Evolutionary conservation across 148 eudicot species (phyloP).

Genomic region (Rhododendron mucronatum): DNA sequence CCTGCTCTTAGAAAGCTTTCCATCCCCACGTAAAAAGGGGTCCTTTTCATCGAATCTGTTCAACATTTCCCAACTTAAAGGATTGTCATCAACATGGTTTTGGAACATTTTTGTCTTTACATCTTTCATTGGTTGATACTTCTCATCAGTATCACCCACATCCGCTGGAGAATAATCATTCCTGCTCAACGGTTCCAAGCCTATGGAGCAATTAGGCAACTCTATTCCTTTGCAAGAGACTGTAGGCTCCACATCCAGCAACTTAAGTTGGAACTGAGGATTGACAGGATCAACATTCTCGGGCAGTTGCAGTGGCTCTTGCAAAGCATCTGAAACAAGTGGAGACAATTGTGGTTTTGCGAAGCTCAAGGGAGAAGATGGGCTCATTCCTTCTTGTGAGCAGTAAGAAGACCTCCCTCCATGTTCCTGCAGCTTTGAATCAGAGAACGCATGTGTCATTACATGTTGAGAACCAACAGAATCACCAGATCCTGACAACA

Average conservation of each 20-base stretch:
- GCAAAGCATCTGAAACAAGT: constrained; percentile 21
- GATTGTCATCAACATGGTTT: constrained; percentile 20
- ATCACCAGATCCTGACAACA: constrained; percentile 37
- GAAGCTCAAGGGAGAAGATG: constrained; percentile 41
- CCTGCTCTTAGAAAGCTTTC: constrained; percentile 21
- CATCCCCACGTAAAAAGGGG: constrained; percentile 21
- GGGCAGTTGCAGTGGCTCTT: constrained; percentile 31
- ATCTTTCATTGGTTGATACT: constrained; percentile 20
- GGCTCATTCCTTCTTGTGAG: constrained; percentile 47
- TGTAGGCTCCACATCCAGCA: constrained; percentile 32
- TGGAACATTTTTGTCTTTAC: constrained; percentile 13
- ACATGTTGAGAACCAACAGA: constrained; percentile 46
- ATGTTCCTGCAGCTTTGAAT: constrained; percentile 7
- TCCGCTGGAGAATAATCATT: constrained; percentile 22
- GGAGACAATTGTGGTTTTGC: constrained; percentile 29
- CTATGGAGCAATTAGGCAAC: constrained; percentile 20
- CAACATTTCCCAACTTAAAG: constrained; percentile 22
- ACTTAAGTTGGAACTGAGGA: constrained; percentile 34
- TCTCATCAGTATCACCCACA: constrained; percentile 20
- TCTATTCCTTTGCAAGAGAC: constrained; percentile 25
- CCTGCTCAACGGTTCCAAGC: constrained; percentile 23
- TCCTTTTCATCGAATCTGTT: constrained; percentile 18
- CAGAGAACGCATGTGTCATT: constrained; percentile 13
- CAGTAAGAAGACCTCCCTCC: constrained; percentile 14
- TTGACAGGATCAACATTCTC: constrained; percentile 23